Base-by-base conservation (phyloP, 164 flowering plant genomes). In the Chimonanthus salicifolius region DNA sequence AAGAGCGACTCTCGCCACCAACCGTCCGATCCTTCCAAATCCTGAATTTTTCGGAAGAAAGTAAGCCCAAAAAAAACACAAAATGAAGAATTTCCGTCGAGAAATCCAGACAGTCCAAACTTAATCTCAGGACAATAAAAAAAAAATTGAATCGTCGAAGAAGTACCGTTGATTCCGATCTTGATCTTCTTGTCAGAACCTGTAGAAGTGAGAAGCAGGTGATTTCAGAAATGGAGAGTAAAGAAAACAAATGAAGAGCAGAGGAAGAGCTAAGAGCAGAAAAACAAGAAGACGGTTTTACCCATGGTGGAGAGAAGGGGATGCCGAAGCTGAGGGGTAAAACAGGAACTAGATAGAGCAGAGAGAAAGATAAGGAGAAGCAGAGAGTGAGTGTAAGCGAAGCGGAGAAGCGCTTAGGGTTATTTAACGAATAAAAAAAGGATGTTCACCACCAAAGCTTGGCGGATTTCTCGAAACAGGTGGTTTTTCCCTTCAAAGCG, bases 11-110 rank as follows among this genome's bases (percentile, higher is more conserved):
- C 94, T 84, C 0, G 94, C 94, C 20, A 93, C 97, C 90, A 90
- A 83, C 18, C 94, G 83, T 0, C 98, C 91, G 73, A 93, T 91
- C 75, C 95, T 89, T 77, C 98, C 94, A 60, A 93, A 93, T 7
- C 98, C 98, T 92, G 66, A n/a, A 16, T 48, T 76, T 67, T 47
- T 21, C 45, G 67, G 7, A 68, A 68, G 58, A 64, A 46, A 11
- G 2, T 33, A 58, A 58, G 11, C 10, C 62, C 62, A 58, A 58
- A 58, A 58, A 58, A 58, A 33, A 62, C n/a, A 62, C n/a, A 20
- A n/a, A 8, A 62, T 33, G 5, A 2, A 33, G 18, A 8, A 72
- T 6, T 60, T 4, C 20, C 15, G 4, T 44, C 46, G 20, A 18
- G 47, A 6, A 63, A 68, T 71, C 60, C 10, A 70, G 50, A 70